Percentiles rank a stretch among this genome's conserved stretches.
Conservation (phyloP, 148 eudicot genomes). For the Pharnaceum exiguum region DNA sequence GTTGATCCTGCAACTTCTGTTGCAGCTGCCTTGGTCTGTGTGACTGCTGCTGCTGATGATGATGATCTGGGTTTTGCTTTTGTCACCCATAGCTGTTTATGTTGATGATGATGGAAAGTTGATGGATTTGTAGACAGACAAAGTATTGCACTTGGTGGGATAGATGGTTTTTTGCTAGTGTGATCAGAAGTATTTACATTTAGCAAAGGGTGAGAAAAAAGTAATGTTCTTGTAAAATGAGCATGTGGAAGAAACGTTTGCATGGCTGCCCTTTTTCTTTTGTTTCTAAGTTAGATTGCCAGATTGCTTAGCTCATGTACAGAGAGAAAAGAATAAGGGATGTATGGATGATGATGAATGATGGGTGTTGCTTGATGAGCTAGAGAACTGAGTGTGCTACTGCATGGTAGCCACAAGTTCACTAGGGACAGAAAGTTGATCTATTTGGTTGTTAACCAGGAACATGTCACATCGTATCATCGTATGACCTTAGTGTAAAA, state of each 20-base stretch:
- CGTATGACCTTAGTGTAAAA: no score
- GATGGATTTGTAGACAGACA: conserved; percentile 8
- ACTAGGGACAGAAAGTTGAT: neutral
- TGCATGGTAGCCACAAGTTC: conserved; percentile 21
- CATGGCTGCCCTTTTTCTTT: conserved; percentile 8
- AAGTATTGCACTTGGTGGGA: neutral
- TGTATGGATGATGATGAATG: no score
- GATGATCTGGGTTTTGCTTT: neutral
- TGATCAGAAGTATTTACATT: no score
- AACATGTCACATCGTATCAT: no score
- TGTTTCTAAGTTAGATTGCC: neutral
- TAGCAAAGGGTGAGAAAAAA: conserved; percentile 4
- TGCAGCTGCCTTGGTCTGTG: conserved; percentile 8
- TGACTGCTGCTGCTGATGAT: neutral
- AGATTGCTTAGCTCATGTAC: neutral
- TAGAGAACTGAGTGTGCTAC: conserved; percentile 3
- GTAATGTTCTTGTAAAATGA: conserved; percentile 1
- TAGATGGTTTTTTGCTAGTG: neutral
- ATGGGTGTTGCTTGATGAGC: conserved; percentile 7
- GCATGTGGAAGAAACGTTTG: conserved; percentile 14
- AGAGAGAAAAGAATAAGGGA: neutral
- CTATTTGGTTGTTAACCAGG: no score
- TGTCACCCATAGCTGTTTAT: neutral
- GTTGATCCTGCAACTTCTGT: conserved; percentile 12
- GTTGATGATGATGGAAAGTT: neutral